Percentiles rank a stretch among this genome's conserved stretches.
Evolutionary conservation across 2,329 filamentous ascomycete genomes (phyloP).

Genomic region (Samsoniella hepiali): DNA sequence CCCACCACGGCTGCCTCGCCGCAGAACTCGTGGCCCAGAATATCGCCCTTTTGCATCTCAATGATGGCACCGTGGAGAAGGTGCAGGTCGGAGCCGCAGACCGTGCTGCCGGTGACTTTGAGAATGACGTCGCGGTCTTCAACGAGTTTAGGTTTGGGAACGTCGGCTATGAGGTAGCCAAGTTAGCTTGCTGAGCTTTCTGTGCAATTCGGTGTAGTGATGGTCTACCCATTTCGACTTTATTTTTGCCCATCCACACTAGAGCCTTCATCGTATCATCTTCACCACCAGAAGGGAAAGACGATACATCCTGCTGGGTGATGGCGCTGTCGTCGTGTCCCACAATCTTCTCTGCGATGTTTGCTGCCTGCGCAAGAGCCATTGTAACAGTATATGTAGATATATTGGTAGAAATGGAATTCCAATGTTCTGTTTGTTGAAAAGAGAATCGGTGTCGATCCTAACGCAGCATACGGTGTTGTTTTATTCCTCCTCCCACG

Average conservation of each 20-base stretch:
- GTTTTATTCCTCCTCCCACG: neutral
- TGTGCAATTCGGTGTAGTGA: neutral
- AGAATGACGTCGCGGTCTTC: conserved; percentile 76
- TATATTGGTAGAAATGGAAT: neutral
- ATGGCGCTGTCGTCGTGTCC: conserved; percentile 65
- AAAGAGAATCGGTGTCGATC: too few species aligned
- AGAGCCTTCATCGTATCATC: conserved; percentile 73
- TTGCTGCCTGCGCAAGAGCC: conserved; percentile 64
- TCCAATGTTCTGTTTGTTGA: neutral
- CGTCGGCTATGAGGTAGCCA: conserved; percentile 46
- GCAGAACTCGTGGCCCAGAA: conserved; percentile 63
- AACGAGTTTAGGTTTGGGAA: conserved; percentile 67
- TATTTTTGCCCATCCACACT: conserved; percentile 79
- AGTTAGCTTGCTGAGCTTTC: neutral
- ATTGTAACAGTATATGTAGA: conserved; percentile 33
- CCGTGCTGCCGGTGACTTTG: conserved; percentile 64
- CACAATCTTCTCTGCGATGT: conserved; percentile 60
- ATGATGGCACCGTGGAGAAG: conserved; percentile 55
- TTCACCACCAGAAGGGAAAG: conserved; percentile 52
- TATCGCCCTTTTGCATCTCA: conserved; percentile 61
- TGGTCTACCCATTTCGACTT: conserved; percentile 59
- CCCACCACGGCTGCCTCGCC: conserved; percentile 56
- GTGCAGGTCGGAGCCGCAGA: conserved; percentile 59
- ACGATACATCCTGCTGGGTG: conserved; percentile 63
- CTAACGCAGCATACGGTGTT: too few species aligned